Conservation (phyloP, 2,329 filamentous ascomycete genomes). For the Fusarium tricinctum region DNA sequence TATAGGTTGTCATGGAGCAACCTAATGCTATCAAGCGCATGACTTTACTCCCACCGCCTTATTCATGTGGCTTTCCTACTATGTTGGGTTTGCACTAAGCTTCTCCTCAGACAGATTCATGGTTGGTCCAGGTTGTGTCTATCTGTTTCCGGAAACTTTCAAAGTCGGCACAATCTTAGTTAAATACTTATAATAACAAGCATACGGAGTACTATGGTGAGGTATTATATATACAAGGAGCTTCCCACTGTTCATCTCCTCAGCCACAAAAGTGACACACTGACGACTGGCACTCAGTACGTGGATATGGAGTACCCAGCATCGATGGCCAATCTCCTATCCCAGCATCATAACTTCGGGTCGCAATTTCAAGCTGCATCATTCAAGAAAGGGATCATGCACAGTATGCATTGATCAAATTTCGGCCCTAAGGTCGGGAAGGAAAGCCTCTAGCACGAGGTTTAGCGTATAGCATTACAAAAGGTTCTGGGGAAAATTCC, state of each 20-base stretch:
- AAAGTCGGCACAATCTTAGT: conserved; percentile 2
- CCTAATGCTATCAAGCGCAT: not conserved
- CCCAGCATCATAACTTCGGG: conserved; percentile 28
- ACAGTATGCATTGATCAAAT: conserved; percentile 46
- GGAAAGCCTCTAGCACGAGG: conserved; percentile 19
- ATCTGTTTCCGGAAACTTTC: not conserved
- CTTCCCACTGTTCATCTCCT: not conserved
- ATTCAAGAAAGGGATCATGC: conserved; percentile 43
- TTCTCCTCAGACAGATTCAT: not conserved
- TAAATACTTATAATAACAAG: not conserved
- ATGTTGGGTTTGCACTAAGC: not conserved
- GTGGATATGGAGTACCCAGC: not conserved
- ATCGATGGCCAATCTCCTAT: conserved; percentile 12
- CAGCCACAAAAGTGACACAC: not conserved
- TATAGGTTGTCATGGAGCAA: not conserved
- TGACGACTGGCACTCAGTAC: not conserved
- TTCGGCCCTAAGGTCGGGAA: conserved; percentile 29
- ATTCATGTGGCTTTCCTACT: not conserved
- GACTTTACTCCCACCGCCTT: not conserved
- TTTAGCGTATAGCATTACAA: conserved; percentile 13
- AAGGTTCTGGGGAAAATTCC: conserved; percentile 20
- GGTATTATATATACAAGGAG: not conserved
- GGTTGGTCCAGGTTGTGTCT: not conserved
- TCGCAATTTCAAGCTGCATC: conserved; percentile 43
- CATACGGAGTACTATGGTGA: not conserved